Conservation (phyloP, 2,329 filamentous ascomycete genomes). For the Gliomastix tumulicola region DNA sequence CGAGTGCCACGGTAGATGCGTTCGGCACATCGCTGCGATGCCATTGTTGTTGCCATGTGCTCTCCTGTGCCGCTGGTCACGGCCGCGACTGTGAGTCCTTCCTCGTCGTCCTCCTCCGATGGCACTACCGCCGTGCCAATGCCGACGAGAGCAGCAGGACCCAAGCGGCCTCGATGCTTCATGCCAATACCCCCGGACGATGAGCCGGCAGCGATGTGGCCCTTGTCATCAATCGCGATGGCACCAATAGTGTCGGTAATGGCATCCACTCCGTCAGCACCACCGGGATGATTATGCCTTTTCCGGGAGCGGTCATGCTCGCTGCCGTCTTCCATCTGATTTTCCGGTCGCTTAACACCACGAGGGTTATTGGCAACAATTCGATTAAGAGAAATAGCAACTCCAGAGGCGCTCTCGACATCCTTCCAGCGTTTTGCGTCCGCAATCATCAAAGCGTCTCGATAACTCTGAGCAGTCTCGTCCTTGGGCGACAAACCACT, state of each 20-base stretch:
- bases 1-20: conserved; percentile 68
- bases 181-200: conserved; percentile 98
- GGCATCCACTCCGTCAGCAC: conserved; percentile 42
- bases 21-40: conserved; percentile 79
- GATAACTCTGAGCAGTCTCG: neutral
- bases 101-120: conserved; percentile 59
- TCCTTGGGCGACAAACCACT: too few species aligned
- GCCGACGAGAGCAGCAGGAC: conserved; percentile 87
- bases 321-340: conserved; percentile 4
- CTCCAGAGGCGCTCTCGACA: conserved; percentile 3
- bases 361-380: too few species aligned
- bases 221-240: conserved; percentile 80
- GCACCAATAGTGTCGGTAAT: conserved; percentile 94
- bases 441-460: neutral
- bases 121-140: conserved; percentile 89
- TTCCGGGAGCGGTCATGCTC: conserved; percentile 5
- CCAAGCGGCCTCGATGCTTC: conserved; percentile 89
- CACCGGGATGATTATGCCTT: neutral
- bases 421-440: neutral
- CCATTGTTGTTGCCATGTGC: conserved; percentile 95
- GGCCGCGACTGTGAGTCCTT: conserved; percentile 65
- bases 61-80: conserved; percentile 95
- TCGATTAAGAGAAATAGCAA: too few species aligned
- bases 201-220: conserved; percentile 87
- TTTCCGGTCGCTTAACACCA: conserved; percentile 26